A percentile compares a stretch with the other conserved stretches of the same genome.
These are phyloP conservation scores for Emericellopsis atlantica DNA, from an alignment of 2,329 filamentous ascomycete species.

Conservation along the genomic window DNA sequence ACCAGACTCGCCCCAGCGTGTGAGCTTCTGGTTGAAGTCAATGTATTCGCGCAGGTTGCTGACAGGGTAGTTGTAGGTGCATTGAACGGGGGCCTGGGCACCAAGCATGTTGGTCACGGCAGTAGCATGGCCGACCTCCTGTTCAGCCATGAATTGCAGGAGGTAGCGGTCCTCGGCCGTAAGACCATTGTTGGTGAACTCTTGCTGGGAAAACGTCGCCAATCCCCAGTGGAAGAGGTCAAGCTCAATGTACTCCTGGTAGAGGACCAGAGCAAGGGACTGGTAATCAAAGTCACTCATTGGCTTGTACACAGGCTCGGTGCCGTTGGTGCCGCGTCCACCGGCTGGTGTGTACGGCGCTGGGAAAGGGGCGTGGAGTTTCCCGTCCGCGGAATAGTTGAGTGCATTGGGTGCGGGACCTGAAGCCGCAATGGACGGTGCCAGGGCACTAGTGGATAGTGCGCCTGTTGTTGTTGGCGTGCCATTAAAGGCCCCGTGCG, in stretches of 20 bases:
- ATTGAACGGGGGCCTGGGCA: slow-evolving; percentile 54
- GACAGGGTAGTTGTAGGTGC: slow-evolving; percentile 73
- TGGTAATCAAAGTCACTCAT: slow-evolving; percentile 77
- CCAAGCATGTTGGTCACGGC: slow-evolving; percentile 70
- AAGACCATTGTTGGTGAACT: slow-evolving; percentile 58
- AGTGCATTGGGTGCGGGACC: slow-evolving; percentile 50
- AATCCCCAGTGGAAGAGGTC: slow-evolving; percentile 73
- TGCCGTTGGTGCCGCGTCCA: slow-evolving; percentile 68
- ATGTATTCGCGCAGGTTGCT: slow-evolving; percentile 63
- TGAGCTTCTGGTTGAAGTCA: slow-evolving; percentile 80
- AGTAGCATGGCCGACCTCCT: slow-evolving; percentile 68
- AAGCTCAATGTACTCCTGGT: slow-evolving; percentile 77
- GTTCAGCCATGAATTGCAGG: slow-evolving; percentile 64
- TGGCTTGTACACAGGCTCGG: slow-evolving; percentile 61
- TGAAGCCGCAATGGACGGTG: slow-evolving; percentile 41
- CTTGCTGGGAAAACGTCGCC: slow-evolving; percentile 51
- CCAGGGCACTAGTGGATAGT: slow-evolving; percentile 42
- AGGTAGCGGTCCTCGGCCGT: slow-evolving; percentile 56
- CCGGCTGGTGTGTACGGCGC: slow-evolving; percentile 62
- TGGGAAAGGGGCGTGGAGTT: slow-evolving; percentile 53
- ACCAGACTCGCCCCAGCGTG: slow-evolving; percentile 65
- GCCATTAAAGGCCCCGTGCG: slow-evolving; percentile 57
- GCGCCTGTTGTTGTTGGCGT: slow-evolving; percentile 59
- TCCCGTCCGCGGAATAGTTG: slow-evolving; percentile 59
- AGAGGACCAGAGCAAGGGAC: slow-evolving; percentile 60